Evolutionary conservation across 2,329 filamentous ascomycete species (phyloP), one percentile per base, ranked within the genome.

Genomic region (Lecanicillium sp.): DNA sequence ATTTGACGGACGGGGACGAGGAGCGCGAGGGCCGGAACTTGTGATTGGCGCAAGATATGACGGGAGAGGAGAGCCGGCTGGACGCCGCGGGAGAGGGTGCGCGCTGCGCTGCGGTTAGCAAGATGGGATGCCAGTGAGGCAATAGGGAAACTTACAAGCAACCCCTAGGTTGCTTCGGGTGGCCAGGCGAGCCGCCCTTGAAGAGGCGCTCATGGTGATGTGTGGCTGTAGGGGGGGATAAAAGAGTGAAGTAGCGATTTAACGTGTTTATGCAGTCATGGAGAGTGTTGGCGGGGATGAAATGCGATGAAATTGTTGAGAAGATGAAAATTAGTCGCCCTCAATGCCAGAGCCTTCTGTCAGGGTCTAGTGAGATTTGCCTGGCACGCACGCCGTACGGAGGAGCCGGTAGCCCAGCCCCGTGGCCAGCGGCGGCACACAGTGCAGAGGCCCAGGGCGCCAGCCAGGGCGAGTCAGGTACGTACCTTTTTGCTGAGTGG

Each of bases 1-100:
- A 82, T 68, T 57, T 66, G 65, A 60, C 81, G 76, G 50, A 72
- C 61, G 15, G 79, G 78, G 46, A 83, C 71, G 50, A 83, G 64
- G 29, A 83, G 68, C 38, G 78, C 77, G 56, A 81, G 66, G 14
- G 76, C 75, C 21, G 75, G 67, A 42, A 73, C 60, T 53, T 73
- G 67, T 44, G 68, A 65, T 32, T 78, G 61, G 52, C 67, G 68
- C 53, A 67, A 67, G 51, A 71, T 59, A 55, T 74, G 73, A 49
- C 72, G 72, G 53, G 66, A 65, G 36, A 79, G 63, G 35, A 71
- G 64, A 44, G 71, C 63, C 23, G 75, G 68, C 46, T 72, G 65
- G 46, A 76, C 63, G 49, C 71, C 68, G 39, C 71, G 67, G 27
- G 74, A 71, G 36, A 78, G 60, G 47, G 66, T 63, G 54, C 73